Evolutionary conservation across 768 basidiomycete genomes (phyloP), one percentile per base, ranked within the genome.

Genomic region (Heimioporus sp.): DNA sequence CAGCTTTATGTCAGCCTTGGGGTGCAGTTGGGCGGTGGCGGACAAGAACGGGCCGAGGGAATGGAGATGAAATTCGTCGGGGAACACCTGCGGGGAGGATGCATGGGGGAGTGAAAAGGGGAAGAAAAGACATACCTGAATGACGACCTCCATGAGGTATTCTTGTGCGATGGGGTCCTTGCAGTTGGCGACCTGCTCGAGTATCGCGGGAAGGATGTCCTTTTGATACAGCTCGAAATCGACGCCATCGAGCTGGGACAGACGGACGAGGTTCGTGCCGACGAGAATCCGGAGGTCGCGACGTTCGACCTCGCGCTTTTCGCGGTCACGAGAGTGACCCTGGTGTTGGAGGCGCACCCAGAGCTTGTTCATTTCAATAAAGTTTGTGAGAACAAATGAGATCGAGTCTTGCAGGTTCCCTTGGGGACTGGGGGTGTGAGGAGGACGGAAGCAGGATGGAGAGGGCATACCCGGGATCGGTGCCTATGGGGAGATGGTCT

Each of bases 131-230:
- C 80, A 32, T 52, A 90, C 92, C 79, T 99, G 97, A 59, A 99
- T 99, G 55, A 99, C 94, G 10, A 98, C 97, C 69, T 99, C 97
- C 97, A 98, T 99, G 42, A 98, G n/a, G n/a, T n/a, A n/a, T n/a
- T n/a, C n/a, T 68, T 99, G 97, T 0, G 97, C 97, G 54, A 99
- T 98, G 41, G 95, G 90, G 65, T 99, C 97, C 68, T 97, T 96
- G 73, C 97, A 98, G 64, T 88, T 96, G 53, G 98, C 96, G 46
- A 98, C 90, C 70, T 99, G 97, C 73, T 99, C 94, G 48, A 99
- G 73, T 49, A 98, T 85, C 55, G 90, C 90, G 0, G 97, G 95
- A 9, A 99, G 80, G 56, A 99, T 99, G 21, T 67, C 82, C 49
- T 69, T 76, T 63, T 85, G 84, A 70, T 99, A 98, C 81, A 97